phyloP scores from a whole-genome alignment of 306 rosid genomes.

The Cucurbita argyrosperma region DNA sequence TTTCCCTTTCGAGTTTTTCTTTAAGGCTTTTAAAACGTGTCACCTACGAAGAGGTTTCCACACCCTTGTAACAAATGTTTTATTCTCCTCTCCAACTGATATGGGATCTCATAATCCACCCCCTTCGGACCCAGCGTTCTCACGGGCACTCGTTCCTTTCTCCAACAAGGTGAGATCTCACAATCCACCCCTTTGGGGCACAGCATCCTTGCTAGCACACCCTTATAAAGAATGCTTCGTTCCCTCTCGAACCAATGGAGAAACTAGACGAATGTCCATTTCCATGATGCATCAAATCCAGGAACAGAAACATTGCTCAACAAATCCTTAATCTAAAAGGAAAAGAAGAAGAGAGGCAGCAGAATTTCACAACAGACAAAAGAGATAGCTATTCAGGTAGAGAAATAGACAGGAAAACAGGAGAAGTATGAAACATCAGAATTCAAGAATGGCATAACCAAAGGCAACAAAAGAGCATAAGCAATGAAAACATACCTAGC shows the following conservation, averaged over 20 bases:
- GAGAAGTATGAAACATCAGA: not conserved
- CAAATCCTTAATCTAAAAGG: not conserved
- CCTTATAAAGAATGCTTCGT: no score
- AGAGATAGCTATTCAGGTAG: not conserved
- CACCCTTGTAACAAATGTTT: no score
- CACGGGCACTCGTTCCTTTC: no score
- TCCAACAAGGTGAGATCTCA: no score
- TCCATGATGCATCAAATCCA: not conserved
- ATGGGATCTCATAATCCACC: no score
- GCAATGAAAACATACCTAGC: slow-evolving; percentile 43
- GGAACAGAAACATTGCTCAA: not conserved
- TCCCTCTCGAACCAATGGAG: not conserved
- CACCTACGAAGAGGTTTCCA: no score
- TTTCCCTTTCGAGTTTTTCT: no score
- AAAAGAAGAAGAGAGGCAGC: not conserved
- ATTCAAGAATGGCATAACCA: slow-evolving; percentile 3
- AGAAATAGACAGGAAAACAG: not conserved
- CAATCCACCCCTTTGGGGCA: no score
- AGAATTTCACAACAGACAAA: not conserved
- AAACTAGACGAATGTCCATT: not conserved
- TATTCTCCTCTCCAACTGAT: no score
- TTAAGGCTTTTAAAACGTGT: no score
- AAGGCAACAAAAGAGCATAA: not conserved
- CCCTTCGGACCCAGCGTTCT: no score
- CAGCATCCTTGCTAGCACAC: no score